Evolutionary conservation across 352 stramenopile genomes (phyloP).

Genomic region (Phytophthora fragariae): DNA sequence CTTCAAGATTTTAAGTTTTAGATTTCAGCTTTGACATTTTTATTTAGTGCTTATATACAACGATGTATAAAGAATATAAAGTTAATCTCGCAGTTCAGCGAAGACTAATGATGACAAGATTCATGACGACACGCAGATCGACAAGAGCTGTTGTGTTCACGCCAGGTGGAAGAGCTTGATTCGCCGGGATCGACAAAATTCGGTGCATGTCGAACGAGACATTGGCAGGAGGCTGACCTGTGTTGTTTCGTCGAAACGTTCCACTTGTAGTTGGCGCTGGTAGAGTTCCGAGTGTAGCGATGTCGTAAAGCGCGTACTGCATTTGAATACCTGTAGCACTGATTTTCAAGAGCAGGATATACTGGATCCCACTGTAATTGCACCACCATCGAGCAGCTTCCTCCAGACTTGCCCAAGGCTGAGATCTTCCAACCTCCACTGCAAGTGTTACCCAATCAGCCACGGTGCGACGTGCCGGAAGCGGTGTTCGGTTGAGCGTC

Average conservation of each 20-base stretch:
- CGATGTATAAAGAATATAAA: too few species aligned
- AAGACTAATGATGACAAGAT: not conserved
- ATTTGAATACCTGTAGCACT: constrained; percentile 7
- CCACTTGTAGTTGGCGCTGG: constrained; percentile 12
- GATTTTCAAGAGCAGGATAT: constrained; percentile 25
- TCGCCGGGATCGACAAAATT: not conserved
- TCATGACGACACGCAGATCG: not conserved
- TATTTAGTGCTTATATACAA: too few species aligned
- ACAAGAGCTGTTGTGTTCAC: not conserved
- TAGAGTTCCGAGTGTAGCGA: not conserved
- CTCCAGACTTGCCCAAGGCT: not conserved
- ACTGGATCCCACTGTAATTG: constrained; percentile 21
- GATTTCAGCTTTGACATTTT: too few species aligned
- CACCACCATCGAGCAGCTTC: constrained; percentile 11
- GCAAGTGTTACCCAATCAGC: constrained; percentile 8
- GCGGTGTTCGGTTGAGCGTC: constrained; percentile 13
- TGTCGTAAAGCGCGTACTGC: constrained; percentile 14
- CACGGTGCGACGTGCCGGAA: constrained; percentile 9
- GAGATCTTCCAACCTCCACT: constrained; percentile 1
- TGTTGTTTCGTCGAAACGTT: constrained; percentile 4
- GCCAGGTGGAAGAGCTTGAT: not conserved
- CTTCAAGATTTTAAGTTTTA: too few species aligned
- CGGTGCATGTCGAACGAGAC: constrained; percentile 15
- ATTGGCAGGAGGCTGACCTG: constrained; percentile 11
- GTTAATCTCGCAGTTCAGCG: too few species aligned